Percentiles rank a stretch among this genome's conserved stretches.
phyloP scores from a whole-genome alignment of 331 rosid genomes.

The Saraca asoca region DNA sequence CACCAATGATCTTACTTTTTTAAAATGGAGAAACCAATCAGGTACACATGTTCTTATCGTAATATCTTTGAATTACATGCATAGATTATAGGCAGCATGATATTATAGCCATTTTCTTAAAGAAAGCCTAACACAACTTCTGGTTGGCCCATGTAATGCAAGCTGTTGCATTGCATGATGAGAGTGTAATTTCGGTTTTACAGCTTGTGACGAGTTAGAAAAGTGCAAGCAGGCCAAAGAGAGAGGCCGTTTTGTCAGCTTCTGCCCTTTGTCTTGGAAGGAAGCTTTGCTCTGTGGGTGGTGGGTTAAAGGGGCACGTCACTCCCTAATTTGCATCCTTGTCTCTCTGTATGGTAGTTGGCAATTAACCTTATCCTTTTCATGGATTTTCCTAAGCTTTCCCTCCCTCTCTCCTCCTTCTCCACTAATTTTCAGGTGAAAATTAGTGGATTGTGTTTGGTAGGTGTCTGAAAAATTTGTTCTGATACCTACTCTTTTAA shows the following conservation, averaged over 20 bases:
- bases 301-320: conserved; percentile 14
- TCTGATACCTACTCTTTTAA: background rate
- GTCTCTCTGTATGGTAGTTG: conserved; percentile 64
- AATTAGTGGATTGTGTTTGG: no score
- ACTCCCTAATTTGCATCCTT: conserved; percentile 33
- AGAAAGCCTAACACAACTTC: conserved; percentile 12
- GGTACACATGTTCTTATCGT: no score
- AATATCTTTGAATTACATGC: no score
- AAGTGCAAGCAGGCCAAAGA: conserved; percentile 17
- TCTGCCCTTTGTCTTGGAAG: conserved; percentile 38
- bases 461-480: background rate
- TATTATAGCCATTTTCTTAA: no score
- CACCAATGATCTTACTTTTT: no score
- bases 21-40: no score
- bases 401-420: conserved; percentile 12
- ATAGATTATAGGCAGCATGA: no score
- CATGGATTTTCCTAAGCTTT: conserved; percentile 47
- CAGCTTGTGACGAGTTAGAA: conserved; percentile 79
- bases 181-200: conserved; percentile 46
- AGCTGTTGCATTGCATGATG: conserved; percentile 28
- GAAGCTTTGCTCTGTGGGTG: conserved; percentile 11
- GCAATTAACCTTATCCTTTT: conserved; percentile 43
- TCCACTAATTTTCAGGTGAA: background rate
- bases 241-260: conserved; percentile 55
- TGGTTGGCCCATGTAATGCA: conserved; percentile 51